phyloP scores from a whole-genome alignment of 2,329 filamentous ascomycete genomes.

The Talaromyces islandicus region DNA sequence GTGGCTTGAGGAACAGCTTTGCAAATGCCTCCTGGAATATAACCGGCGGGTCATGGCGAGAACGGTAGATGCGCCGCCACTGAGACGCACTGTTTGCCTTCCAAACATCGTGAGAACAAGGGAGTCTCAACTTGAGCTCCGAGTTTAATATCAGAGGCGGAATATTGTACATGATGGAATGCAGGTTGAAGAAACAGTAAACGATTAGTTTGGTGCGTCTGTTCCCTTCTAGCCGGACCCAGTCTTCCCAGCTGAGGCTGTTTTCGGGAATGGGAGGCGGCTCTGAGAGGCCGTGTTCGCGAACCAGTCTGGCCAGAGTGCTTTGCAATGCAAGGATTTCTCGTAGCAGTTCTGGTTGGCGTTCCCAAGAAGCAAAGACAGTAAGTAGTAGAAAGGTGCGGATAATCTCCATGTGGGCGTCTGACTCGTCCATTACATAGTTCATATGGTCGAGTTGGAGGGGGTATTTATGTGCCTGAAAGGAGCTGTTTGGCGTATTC shows the following conservation, averaged over 20 bases:
- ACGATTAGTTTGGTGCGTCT: constrained; percentile 52
- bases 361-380: constrained; percentile 55
- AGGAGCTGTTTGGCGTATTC: constrained; percentile 39
- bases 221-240: constrained; percentile 49
- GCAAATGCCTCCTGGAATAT: constrained; percentile 42
- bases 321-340: constrained; percentile 54
- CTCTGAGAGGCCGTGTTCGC: constrained; percentile 46
- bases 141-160: constrained; percentile 52
- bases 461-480: constrained; percentile 32
- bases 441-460: constrained; percentile 27
- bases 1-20: constrained; percentile 37
- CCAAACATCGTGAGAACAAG: constrained; percentile 51
- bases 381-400: constrained; percentile 49
- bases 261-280: constrained; percentile 23
- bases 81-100: constrained; percentile 45
- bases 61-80: constrained; percentile 41
- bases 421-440: constrained; percentile 36
- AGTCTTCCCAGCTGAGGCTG: constrained; percentile 46
- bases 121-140: constrained; percentile 50
- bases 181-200: constrained; percentile 55
- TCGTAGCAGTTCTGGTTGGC: constrained; percentile 51
- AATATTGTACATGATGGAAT: constrained; percentile 58
- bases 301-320: constrained; percentile 49
- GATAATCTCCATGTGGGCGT: constrained; percentile 45
- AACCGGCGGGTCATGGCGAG: constrained; percentile 27